Conservation (phyloP, 192 early-diverging fungal genomes). For the Dissophora globulifera region DNA sequence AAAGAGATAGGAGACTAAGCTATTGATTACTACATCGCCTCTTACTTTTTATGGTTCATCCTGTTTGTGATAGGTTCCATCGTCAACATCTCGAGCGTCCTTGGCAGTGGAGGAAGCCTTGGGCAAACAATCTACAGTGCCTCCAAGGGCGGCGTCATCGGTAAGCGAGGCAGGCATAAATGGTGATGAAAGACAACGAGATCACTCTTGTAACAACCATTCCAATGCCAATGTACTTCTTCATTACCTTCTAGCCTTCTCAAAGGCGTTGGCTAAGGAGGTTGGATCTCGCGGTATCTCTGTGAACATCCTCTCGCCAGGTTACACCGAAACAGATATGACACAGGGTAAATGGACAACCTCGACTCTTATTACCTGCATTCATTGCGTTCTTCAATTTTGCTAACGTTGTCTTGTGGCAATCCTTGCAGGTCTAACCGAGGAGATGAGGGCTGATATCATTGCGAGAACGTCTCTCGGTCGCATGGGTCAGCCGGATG, state of each 20-base stretch:
- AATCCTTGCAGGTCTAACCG: conserved; percentile 46
- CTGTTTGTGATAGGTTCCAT: conserved; percentile 63
- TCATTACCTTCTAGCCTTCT: conserved; percentile 67
- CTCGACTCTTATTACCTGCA: not conserved
- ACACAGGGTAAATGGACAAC: conserved; percentile 59
- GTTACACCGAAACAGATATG: conserved; percentile 89
- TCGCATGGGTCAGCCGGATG: conserved; percentile 67
- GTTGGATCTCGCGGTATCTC: conserved; percentile 74
- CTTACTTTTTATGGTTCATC: conserved; percentile 6
- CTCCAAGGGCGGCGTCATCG: conserved; percentile 86
- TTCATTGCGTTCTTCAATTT: not conserved
- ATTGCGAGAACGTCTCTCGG: conserved; percentile 60
- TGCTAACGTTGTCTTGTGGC: not conserved
- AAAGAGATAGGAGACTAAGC: too few species aligned
- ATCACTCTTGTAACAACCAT: too few species aligned
- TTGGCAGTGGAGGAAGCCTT: conserved; percentile 77
- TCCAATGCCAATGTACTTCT: not conserved
- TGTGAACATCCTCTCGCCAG: conserved; percentile 88
- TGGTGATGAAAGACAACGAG: too few species aligned
- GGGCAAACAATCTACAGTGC: conserved; percentile 85
- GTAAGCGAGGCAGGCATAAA: too few species aligned
- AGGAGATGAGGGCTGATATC: conserved; percentile 53
- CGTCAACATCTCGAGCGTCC: conserved; percentile 87
- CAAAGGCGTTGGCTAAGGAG: conserved; percentile 86
- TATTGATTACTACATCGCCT: too few species aligned